Base-by-base conservation (phyloP, 1,284 basidiomycete genomes). In the Pseudozyma pruni region DNA sequence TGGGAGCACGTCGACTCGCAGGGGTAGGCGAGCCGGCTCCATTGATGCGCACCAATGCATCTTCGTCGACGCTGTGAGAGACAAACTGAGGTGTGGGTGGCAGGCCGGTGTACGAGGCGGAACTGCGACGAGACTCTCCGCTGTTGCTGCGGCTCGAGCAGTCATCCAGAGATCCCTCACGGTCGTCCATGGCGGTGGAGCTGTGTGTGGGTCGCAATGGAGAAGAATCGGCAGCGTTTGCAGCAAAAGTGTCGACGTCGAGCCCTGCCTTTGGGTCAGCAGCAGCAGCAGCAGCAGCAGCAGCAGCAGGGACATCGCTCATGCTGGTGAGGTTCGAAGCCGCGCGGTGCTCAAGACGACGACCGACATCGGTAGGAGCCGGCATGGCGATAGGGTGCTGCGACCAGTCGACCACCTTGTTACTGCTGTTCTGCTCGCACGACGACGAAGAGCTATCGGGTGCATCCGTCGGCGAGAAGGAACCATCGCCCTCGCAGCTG, bases 31-130 rank as follows among this genome's bases (percentile, higher is more conserved):
- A 69, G 38, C 27, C 50, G n/a, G 48, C 42, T 31, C 47, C 59
- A 11, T 41, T 44, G 14, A 13, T 19, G 17, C 41, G 35, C 8
- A 37, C 41, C 1, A 49, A 25, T 31, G 39, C 23, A 14, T 33
- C 32, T 20, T 62, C 66, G 10, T 63, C 56, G 42, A 70, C 51
- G 40, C 52, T 50, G 48, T 74, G 68, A 16, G 70, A 34, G 10
- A 57, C 39, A 37, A 71, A 73, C 13, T 72, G 64, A 25, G 75
- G 75, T 8, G 75, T 77, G 4, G 70, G 73, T 16, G 75, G 75
- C 37, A 77, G 41, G 13, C 75, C 75, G 19, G 73, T 73, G 70
- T 74, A 77, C 17, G 73, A 75, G 1, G 62, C 62, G 23, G 68
- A 75, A 50, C 73, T 75, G 14, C 69, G 59, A 11, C 72, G 63